Evolutionary conservation across 1,284 basidiomycete genomes (phyloP), one percentile per base, ranked within the genome.

Genomic region (Cutaneotrichosporon mucoides): DNA sequence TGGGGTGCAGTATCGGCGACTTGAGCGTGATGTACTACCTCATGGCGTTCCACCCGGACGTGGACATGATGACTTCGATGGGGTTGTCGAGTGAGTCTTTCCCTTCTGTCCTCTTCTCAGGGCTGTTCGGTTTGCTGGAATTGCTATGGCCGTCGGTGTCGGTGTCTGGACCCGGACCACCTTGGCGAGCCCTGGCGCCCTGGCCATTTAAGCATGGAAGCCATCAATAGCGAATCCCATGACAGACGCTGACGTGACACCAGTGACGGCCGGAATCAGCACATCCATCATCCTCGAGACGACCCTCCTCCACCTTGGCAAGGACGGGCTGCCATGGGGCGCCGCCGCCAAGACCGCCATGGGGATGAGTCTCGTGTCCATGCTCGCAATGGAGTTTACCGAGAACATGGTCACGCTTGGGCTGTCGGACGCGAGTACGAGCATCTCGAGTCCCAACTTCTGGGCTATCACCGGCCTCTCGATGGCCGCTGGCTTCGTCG

Each of bases 331-430:
- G 1, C 38, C 45, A 0, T 58, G 51, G 51, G 40, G 45, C 16
- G 16, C 16, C 0, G 56, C 56, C 0, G 56, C 56, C 16, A n/a
- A 34, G 33, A 58, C 56, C 4, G 56, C 51, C 15, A 33, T 53
- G 13, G 56, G 56, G 12, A 58, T 53, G 56, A 58, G 56, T 24
- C 24, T 24, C 24, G 24, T 24, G 24, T 24, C 24, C 24, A 58
- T 58, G 56, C 51, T 58, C 15, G 56, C 51, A 3, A 58, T 58
- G 56, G 56, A 53, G 51, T 15, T n/a, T 11, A 51, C 56, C 5
- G 56, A 53, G 40, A 58, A 53, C 40, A 13, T 48, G 16, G 51
- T 58, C 24, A 24, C 24, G 24, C 51, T 58, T 33, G 51, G 38
- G 3, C 45, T 58, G 12, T 43, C 52, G 12, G 51, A 53, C 16